Percentiles rank a stretch among this genome's conserved stretches.
Evolutionary conservation across 257 asterid genomes (phyloP).

Genomic region (Penstemon newberryi): DNA sequence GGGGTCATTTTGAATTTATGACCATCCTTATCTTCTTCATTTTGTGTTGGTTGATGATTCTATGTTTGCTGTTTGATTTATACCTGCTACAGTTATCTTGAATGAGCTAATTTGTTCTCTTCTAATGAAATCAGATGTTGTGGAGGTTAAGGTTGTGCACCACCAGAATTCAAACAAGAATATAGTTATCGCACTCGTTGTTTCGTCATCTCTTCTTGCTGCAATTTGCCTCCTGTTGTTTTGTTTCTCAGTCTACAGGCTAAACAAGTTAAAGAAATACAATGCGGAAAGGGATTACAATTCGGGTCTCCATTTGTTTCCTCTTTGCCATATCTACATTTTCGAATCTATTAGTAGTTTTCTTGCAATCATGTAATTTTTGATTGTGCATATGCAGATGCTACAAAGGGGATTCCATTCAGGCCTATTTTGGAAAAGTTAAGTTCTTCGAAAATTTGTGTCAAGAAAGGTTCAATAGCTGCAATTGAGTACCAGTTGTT

Average conservation of each 20-base stretch:
- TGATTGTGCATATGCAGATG: conserved; percentile 31
- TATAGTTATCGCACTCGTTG: conserved; percentile 73
- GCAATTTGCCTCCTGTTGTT: conserved; percentile 49
- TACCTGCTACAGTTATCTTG: neutral
- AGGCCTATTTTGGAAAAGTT: conserved; percentile 62
- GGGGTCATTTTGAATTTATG: conserved; percentile 3
- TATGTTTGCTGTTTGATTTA: neutral
- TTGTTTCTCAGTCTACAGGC: conserved; percentile 63
- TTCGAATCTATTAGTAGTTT: neutral
- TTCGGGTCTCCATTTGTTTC: conserved; percentile 41
- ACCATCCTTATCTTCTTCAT: neutral
- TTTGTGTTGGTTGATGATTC: neutral
- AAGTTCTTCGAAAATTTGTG: conserved; percentile 45
- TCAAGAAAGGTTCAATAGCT: conserved; percentile 63
- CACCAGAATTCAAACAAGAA: conserved; percentile 82
- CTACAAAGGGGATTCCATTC: conserved; percentile 51
- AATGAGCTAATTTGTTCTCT: conserved; percentile 17
- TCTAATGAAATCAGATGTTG: conserved; percentile 43
- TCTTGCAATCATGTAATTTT: neutral
- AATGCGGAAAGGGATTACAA: conserved; percentile 36
- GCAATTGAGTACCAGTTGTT: conserved; percentile 63
- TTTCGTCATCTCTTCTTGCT: conserved; percentile 73
- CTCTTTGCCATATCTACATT: neutral
- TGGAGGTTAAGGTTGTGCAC: conserved; percentile 55
- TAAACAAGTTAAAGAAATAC: conserved; percentile 50